Percentiles rank a stretch among this genome's conserved stretches.
Evolutionary conservation across 495 filamentous ascomycete species (phyloP).

Genomic region (Paragyromitra xinjiangensis): DNA sequence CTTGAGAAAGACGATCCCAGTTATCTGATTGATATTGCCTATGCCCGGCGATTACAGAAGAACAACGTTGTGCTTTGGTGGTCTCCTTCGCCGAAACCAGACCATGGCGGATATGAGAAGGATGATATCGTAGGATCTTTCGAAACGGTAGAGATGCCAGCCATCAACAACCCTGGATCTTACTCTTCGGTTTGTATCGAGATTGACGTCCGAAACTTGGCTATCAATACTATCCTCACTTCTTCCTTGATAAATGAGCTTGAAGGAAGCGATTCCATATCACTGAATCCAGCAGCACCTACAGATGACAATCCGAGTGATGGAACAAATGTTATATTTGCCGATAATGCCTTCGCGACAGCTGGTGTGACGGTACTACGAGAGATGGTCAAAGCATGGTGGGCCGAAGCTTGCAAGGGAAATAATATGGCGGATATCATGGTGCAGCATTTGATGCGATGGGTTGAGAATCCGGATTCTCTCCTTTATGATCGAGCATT

Average conservation of each 20-base stretch:
- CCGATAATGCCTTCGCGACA: constrained; percentile 91
- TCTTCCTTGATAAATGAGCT: constrained; percentile 98
- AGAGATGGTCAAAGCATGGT: constrained; percentile 99
- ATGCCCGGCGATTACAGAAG: constrained; percentile 86
- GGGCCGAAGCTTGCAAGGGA: constrained; percentile 90
- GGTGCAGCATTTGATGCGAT: constrained; percentile 95
- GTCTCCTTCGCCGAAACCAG: constrained; percentile 83
- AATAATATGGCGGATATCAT: constrained; percentile 96
- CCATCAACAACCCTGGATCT: constrained; percentile 87
- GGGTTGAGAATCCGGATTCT: constrained; percentile 89
- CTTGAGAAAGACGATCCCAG: constrained; percentile 91
- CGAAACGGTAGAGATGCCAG: constrained; percentile 93
- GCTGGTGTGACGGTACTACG: constrained; percentile 87
- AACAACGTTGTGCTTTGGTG: constrained; percentile 99
- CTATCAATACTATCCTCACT: constrained; percentile 97
- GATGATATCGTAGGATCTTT: constrained; percentile 86
- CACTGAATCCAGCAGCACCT: constrained; percentile 79
- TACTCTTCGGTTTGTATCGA: constrained; percentile 98
- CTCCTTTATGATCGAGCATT: constrained; percentile 96
- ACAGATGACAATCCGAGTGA: constrained; percentile 66
- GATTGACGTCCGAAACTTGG: constrained; percentile 88
- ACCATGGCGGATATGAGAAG: constrained; percentile 95
- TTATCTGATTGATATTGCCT: constrained; percentile 94
- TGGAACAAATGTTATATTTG: constrained; percentile 73
- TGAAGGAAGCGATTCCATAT: constrained; percentile 82